Percentiles rank a stretch among this genome's conserved stretches.
Evolutionary conservation across 257 asterid species (phyloP).

Genomic region (Solanum clarkiae): DNA sequence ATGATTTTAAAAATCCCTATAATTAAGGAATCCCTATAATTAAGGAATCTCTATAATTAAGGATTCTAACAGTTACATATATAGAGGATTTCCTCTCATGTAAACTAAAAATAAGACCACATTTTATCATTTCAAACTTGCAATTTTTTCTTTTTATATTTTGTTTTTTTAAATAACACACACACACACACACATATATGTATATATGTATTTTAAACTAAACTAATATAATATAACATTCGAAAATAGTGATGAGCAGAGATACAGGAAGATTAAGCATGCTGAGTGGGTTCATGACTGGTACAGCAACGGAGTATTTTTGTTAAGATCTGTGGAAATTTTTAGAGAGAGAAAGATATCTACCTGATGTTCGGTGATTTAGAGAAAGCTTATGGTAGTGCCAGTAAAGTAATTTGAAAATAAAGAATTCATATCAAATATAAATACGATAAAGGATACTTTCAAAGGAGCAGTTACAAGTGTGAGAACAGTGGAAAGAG

Average conservation of each 20-base stretch:
- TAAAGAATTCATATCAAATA: not conserved
- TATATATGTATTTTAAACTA: not conserved
- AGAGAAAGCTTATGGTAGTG: not conserved
- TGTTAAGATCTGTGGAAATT: not conserved
- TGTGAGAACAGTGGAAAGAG: not conserved
- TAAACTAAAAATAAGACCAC: no score
- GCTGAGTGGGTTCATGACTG: not conserved
- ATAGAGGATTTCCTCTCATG: no score
- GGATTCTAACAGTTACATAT: no score
- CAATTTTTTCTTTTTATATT: no score
- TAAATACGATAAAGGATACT: not conserved
- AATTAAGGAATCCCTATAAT: no score
- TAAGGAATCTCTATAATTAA: no score
- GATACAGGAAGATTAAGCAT: not conserved
- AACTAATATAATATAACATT: not conserved
- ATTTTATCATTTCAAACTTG: no score
- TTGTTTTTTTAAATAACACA: no score
- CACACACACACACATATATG: no score
- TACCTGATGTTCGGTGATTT: not conserved
- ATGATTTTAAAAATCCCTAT: no score
- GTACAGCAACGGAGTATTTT: not conserved
- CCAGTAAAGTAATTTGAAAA: not conserved
- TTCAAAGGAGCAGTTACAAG: not conserved
- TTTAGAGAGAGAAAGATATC: not conserved
- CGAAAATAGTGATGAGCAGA: not conserved